phyloP scores from a whole-genome alignment of 129 eudicot species.

The Chrysanthemum makinoi region DNA sequence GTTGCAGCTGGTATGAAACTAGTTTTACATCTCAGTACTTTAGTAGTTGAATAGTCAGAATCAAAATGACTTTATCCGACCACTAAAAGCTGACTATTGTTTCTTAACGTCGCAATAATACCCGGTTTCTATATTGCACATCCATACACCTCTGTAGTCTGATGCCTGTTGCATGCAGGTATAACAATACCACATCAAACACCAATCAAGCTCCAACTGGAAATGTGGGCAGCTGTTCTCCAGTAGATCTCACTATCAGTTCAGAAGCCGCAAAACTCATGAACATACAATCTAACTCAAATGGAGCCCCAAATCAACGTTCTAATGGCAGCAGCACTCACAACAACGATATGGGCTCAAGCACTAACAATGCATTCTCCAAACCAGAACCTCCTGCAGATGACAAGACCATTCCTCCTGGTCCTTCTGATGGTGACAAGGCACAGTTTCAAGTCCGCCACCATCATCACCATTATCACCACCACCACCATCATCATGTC shows the following conservation, averaged over 20 bases:
- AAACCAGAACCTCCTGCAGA: conserved; percentile 38
- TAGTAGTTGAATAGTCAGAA: too few species aligned
- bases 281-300: conserved; percentile 45
- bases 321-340: conserved; percentile 64
- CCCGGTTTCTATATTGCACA: too few species aligned
- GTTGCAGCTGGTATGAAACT: neutral
- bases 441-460: conserved; percentile 36
- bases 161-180: conserved; percentile 38
- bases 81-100: neutral
- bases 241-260: conserved; percentile 41
- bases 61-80: too few species aligned
- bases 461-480: conserved; percentile 54
- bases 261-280: conserved; percentile 52
- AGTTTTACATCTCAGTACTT: too few species aligned
- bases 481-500: conserved; percentile 48
- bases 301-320: conserved; percentile 33
- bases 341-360: conserved; percentile 69
- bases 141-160: neutral
- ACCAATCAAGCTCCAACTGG: conserved; percentile 52
- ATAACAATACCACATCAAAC: conserved; percentile 41
- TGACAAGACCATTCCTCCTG: conserved; percentile 34
- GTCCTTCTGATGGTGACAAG: conserved; percentile 30
- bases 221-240: conserved; percentile 71
- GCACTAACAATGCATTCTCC: conserved; percentile 49
- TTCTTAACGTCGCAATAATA: neutral